Evolutionary conservation across 768 basidiomycete genomes (phyloP), one percentile per base, ranked within the genome.

Genomic region (Brasilioporus rufonigricans): DNA sequence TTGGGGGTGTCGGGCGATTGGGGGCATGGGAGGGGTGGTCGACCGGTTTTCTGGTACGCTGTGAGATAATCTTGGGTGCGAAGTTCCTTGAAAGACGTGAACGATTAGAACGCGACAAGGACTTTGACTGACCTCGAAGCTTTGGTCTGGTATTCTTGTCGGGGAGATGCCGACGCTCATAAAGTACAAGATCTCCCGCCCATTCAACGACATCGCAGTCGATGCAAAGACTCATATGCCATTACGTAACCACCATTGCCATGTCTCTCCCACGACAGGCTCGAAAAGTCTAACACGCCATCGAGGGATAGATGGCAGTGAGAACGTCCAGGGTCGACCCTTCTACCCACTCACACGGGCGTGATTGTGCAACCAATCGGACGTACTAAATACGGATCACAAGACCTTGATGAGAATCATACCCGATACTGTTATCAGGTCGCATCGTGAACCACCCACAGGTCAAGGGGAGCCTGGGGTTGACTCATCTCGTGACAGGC

Each of bases 41-140:
- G 62, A 16, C 79, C 76, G 0, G 80, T 81, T 0, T 75, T 58
- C 27, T 59, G 64, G 60, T 81, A 85, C 1, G 80, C 74, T 21
- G 66, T 67, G 27, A 83, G 57, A 58, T 87, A 87, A 63, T 85
- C 84, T 35, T 76, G 70, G 5, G 77, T 59, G 36, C 85, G 79
- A 24, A 75, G 67, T 73, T 86, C 85, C 85, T 86, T 57, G 33
- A 27, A 5, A 14, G 35, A 26, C 1, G 5, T 59, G 11, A 39
- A 44, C n/a, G 45, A 48, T 11, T 4, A 23, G 21, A 23, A 33
- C 5, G 4, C n/a, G 7, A 2, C 18, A 19, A 7, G 21, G 50
- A 16, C 7, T 1, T 4, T 1, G 33, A 44, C 60, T 35, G 10
- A 71, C 68, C 68, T 70, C 70, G 64, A 70, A 70, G 18, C 67